phyloP scores from a whole-genome alignment of 1,284 basidiomycete genomes.

The Rhodotorula sp. region DNA sequence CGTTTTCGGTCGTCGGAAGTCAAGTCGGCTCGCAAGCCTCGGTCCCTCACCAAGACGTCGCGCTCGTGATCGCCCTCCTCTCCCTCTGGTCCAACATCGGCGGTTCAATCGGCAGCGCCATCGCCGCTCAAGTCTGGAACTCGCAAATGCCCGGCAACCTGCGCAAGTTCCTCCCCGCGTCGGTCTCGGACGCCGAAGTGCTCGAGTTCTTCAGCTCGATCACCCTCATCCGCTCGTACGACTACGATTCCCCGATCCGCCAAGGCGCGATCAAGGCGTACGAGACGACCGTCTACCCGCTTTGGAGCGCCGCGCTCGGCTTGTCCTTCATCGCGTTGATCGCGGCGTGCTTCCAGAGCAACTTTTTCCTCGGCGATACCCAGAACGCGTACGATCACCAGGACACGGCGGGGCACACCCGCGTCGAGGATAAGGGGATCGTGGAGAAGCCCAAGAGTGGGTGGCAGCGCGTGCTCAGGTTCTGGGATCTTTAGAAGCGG shows the following conservation, averaged over 20 bases:
- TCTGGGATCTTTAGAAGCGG: not conserved
- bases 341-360: constrained; percentile 33
- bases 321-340: constrained; percentile 38
- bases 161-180: constrained; percentile 25
- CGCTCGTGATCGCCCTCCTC: constrained; percentile 43
- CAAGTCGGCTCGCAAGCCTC: constrained; percentile 45
- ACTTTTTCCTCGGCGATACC: constrained; percentile 26
- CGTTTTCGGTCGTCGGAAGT: constrained; percentile 41
- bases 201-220: constrained; percentile 4
- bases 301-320: constrained; percentile 37
- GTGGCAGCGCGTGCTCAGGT: constrained; percentile 4
- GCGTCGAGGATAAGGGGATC: not conserved
- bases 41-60: constrained; percentile 46
- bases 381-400: constrained; percentile 31
- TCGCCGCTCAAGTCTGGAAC: constrained; percentile 44
- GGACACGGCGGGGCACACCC: not conserved
- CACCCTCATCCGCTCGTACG: constrained; percentile 31
- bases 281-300: constrained; percentile 29
- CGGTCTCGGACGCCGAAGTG: constrained; percentile 22
- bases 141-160: constrained; percentile 37
- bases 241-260: constrained; percentile 23
- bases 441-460: not conserved
- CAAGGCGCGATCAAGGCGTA: constrained; percentile 33
- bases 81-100: constrained; percentile 43
- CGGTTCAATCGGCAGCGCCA: constrained; percentile 31